A percentile compares a stretch with the other conserved stretches of the same genome.
These are phyloP conservation scores for Candida frijolesensis DNA, from an alignment of 1,139 yeast species.

Conservation along the genomic window DNA sequence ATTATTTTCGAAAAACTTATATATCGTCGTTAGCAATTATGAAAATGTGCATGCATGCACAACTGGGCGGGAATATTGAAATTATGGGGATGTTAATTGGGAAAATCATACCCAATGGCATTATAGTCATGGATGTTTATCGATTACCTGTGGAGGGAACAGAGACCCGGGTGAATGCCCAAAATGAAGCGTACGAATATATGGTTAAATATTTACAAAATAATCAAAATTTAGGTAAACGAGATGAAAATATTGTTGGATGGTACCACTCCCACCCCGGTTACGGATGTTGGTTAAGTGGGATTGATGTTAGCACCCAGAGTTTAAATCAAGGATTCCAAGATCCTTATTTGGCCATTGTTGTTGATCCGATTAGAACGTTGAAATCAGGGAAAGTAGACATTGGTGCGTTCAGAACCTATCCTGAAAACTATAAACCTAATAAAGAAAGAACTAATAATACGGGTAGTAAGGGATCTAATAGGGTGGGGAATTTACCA, in stretches of 20 bases:
- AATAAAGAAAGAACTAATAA: conserved; percentile 1
- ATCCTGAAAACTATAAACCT: conserved; percentile 45
- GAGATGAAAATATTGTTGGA: conserved; percentile 70
- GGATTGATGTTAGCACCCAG: conserved; percentile 89
- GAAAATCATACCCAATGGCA: conserved; percentile 55
- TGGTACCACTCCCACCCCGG: conserved; percentile 99
- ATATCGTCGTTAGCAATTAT: conserved; percentile 75
- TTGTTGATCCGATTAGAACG: conserved; percentile 81
- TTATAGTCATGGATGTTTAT: conserved; percentile 80
- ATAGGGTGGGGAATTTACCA: conserved; percentile 26
- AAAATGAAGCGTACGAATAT: conserved; percentile 90
- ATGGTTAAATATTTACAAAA: conserved; percentile 82
- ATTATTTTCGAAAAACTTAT: conserved; percentile 65
- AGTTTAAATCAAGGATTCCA: conserved; percentile 81
- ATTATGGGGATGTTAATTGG: conserved; percentile 96
- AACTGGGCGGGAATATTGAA: conserved; percentile 86
- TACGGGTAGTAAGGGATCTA: not conserved
- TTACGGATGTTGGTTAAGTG: conserved; percentile 92
- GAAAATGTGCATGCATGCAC: conserved; percentile 83
- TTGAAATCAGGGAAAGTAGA: conserved; percentile 67
- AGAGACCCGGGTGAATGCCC: conserved; percentile 93
- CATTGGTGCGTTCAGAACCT: conserved; percentile 91
- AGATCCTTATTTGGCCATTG: conserved; percentile 89
- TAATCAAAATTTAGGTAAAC: conserved; percentile 38
- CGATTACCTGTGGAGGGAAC: conserved; percentile 95